phyloP scores from a whole-genome alignment of 805 yeast genomes.

The Phaffomyces opuntiae region DNA sequence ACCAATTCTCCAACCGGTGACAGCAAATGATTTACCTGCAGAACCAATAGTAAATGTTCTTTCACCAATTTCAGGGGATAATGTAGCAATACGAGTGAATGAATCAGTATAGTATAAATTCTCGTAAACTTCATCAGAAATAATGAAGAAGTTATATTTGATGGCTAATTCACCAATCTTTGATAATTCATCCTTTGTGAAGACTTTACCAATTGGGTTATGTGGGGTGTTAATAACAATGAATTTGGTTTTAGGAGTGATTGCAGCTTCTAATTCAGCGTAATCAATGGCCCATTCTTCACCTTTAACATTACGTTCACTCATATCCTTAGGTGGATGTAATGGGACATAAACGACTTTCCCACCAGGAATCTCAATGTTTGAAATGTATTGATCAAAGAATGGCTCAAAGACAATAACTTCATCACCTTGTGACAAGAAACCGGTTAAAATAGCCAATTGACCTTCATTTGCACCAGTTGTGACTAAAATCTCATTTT shows the following conservation, averaged over 20 bases:
- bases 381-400: constrained; percentile 93
- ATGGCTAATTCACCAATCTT: constrained; percentile 79
- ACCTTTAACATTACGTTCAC: constrained; percentile 59
- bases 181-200: constrained; percentile 65
- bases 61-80: constrained; percentile 70
- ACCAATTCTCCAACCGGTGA: constrained; percentile 98
- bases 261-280: constrained; percentile 64
- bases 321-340: constrained; percentile 72
- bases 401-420: constrained; percentile 96
- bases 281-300: constrained; percentile 85
- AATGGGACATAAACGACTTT: constrained; percentile 81
- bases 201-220: constrained; percentile 92
- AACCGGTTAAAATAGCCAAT: constrained; percentile 76
- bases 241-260: constrained; percentile 72
- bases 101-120: constrained; percentile 63
- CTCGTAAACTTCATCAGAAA: constrained; percentile 95
- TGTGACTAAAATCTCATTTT: constrained; percentile 68
- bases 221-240: constrained; percentile 91
- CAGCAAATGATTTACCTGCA: constrained; percentile 97
- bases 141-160: constrained; percentile 70
- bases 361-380: constrained; percentile 91
- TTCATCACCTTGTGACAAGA: constrained; percentile 83
- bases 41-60: constrained; percentile 90
- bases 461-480: constrained; percentile 98
- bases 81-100: constrained; percentile 79